A percentile compares a stretch with the other conserved stretches of the same genome.
Evolutionary conservation across 345 rosid species (phyloP).

Genomic region (thale cress (Arabidopsis thaliana)): DNA sequence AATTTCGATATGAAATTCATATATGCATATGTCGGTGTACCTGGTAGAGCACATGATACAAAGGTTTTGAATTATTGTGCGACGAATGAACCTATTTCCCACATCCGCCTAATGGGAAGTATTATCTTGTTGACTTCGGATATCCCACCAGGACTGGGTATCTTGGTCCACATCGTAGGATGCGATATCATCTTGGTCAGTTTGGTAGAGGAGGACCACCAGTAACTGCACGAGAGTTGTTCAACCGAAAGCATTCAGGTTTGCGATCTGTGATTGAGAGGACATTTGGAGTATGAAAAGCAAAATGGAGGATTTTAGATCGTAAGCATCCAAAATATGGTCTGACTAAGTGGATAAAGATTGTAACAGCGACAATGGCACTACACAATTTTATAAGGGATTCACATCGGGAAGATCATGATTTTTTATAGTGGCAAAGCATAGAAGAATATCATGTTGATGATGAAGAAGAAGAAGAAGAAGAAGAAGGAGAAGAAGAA

Average conservation of each 20-base stretch:
- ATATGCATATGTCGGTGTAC: no score
- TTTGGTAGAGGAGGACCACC: neutral
- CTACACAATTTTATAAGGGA: neutral
- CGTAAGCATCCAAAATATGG: neutral
- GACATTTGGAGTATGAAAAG: neutral
- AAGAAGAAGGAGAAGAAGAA: neutral
- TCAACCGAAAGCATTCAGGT: neutral
- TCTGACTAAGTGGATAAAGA: neutral
- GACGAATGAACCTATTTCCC: no score
- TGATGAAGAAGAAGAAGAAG: neutral
- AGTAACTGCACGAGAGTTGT: neutral
- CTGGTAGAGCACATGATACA: no score
- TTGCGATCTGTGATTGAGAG: neutral
- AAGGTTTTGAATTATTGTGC: no score
- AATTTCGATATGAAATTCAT: no score
- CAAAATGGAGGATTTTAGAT: neutral
- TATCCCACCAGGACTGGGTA: no score
- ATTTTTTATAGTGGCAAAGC: neutral
- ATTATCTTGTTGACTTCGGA: neutral
- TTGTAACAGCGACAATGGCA: neutral
- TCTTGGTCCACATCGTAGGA: neutral
- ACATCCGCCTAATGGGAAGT: no score
- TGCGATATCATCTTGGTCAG: neutral
- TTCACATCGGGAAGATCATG: neutral
- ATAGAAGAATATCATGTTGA: neutral